phyloP scores from a whole-genome alignment of 306 rosid genomes.

The Phaseolus lunatus region DNA sequence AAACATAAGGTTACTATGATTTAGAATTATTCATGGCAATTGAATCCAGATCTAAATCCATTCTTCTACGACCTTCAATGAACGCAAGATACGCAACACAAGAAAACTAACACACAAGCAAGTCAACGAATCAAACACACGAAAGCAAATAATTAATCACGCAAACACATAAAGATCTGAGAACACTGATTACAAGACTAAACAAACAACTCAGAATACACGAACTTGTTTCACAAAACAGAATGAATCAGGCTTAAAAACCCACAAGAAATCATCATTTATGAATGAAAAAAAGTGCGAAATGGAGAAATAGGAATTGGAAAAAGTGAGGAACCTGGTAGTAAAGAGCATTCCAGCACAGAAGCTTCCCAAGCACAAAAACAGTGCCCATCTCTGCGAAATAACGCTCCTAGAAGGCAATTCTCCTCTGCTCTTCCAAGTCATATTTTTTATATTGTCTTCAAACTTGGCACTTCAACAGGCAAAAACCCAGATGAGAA shows the following conservation, averaged over 20 bases:
- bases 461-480: constrained; percentile 32
- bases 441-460: constrained; percentile 51
- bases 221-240: background rate
- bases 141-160: constrained; percentile 22
- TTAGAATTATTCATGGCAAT: constrained; percentile 30
- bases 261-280: background rate
- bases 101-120: background rate
- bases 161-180: constrained; percentile 33
- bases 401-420: constrained; percentile 66
- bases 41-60: constrained; percentile 53
- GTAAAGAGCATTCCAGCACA: constrained; percentile 95
- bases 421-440: constrained; percentile 87
- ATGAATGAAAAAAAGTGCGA: background rate
- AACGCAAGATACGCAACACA: background rate
- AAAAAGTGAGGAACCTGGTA: constrained; percentile 60
- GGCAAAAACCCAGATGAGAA: constrained; percentile 52
- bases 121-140: constrained; percentile 22
- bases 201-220: background rate
- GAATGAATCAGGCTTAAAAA: background rate
- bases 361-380: constrained; percentile 87
- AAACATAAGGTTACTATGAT: constrained; percentile 22
- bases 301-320: background rate
- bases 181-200: background rate
- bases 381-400: constrained; percentile 79
- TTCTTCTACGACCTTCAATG: constrained; percentile 5